Evolutionary conservation across 2,329 filamentous ascomycete genomes (phyloP), one percentile per base, ranked within the genome.

Genomic region (Aspergillaceae sp.): DNA sequence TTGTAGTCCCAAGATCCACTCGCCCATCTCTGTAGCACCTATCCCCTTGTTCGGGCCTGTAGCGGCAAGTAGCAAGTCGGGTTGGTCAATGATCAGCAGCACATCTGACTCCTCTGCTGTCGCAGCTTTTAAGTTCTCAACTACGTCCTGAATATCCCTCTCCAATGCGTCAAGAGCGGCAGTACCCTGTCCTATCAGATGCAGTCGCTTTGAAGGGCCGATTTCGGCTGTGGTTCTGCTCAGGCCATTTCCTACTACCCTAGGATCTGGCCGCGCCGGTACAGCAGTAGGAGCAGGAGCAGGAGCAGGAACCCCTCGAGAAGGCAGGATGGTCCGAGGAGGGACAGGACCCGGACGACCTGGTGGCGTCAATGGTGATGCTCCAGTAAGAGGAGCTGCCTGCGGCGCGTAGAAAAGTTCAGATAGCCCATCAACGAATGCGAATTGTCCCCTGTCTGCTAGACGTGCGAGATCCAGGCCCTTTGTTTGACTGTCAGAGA

Each of bases 341-440:
- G 54, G 45, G 11, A 47, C 42, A 30, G 52, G 19, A 9, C 36
- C 42, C 29, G 52, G 19, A 9, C 36, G 36, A 11, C 54, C 50
- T 33, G 53, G 48, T 55, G 44, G 40, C 6, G 40, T 40, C 4
- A 8, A 38, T 27, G 36, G n/a, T 34, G 48, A 28, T 26, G 52
- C 41, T 6, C 52, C 28, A 36, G 49, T 48, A n/a, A 53, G 37
- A 5, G 49, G 49, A 10, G 54, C 34, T 9, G 51, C 8, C 28
- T 49, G 29, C n/a, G 56, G 51, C 7, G 51, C 32, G 48, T 48
- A 57, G 54, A 79, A 84, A 28, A 87, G 60, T 28, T 73, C 73
- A 19, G 74, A 78, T 48, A 92, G 69, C 19, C 86, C 87, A 65
- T 95, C 88, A 30, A 94, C 74, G 55, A 88, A 91, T 38, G 72